Evolutionary conservation across 805 yeast genomes (phyloP).

Genomic region (Kuraishia borneana): DNA sequence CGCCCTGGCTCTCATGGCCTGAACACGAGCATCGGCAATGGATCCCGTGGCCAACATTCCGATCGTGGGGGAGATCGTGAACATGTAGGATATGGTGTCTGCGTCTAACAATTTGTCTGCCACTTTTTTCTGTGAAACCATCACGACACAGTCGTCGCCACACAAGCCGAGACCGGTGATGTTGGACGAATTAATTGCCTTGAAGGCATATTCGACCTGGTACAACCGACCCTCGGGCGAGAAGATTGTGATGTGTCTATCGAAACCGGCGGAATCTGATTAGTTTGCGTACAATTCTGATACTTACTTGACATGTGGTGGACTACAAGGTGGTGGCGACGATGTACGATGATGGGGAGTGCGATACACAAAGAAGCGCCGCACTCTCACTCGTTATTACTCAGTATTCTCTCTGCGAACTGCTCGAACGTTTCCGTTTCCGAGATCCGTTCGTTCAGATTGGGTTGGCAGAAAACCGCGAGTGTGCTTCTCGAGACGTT

Average conservation of each 20-base stretch:
- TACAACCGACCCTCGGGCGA: conserved; percentile 97
- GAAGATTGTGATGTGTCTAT: conserved; percentile 96
- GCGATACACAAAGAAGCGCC: neutral
- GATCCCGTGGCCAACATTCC: conserved; percentile 94
- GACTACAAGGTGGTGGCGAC: neutral
- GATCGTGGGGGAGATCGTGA: conserved; percentile 66
- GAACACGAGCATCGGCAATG: conserved; percentile 89
- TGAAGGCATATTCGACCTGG: conserved; percentile 97
- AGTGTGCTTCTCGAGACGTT: conserved; percentile 38
- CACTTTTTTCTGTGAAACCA: conserved; percentile 90
- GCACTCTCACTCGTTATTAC: conserved; percentile 26
- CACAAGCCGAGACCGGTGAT: conserved; percentile 81
- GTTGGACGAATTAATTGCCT: conserved; percentile 89
- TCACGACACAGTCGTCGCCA: conserved; percentile 79
- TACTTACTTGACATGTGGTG: conserved; percentile 2
- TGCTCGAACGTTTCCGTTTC: conserved; percentile 34
- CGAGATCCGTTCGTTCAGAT: conserved; percentile 36
- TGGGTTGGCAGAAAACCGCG: conserved; percentile 55
- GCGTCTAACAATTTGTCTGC: conserved; percentile 93
- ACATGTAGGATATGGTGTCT: conserved; percentile 74
- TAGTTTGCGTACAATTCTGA: neutral
- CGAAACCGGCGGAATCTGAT: conserved; percentile 83
- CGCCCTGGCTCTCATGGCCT: conserved; percentile 82
- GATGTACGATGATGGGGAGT: neutral
- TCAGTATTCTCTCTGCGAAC: conserved; percentile 30